A percentile compares a stretch with the other conserved stretches of the same genome.
phyloP scores from a whole-genome alignment of 495 filamentous ascomycete genomes.

The Podospora pseudocomata region DNA sequence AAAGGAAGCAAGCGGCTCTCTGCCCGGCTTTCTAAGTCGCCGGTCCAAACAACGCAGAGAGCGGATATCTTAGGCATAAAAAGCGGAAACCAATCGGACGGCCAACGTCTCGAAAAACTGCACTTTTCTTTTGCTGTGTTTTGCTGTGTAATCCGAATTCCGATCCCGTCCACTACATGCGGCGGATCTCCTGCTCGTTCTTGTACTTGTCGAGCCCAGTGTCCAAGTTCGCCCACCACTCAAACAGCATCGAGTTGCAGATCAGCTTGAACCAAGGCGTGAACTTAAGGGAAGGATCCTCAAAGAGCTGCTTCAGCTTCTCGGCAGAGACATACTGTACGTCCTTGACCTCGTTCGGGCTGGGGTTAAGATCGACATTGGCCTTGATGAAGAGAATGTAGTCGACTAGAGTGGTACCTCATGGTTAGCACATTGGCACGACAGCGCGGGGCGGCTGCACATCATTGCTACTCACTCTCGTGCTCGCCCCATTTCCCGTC shows the following conservation, averaged over 20 bases:
- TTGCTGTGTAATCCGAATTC: not conserved
- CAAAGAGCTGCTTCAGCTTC: conserved; percentile 81
- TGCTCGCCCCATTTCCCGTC: conserved; percentile 99
- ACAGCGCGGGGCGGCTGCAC: not conserved
- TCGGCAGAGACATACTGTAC: conserved; percentile 77
- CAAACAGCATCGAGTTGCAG: conserved; percentile 93
- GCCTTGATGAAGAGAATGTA: conserved; percentile 99
- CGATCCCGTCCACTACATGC: conserved; percentile 55
- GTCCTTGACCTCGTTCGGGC: conserved; percentile 83
- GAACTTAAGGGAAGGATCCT: conserved; percentile 73
- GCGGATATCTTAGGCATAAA: conserved; percentile 32
- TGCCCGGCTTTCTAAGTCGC: conserved; percentile 22
- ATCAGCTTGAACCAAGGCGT: conserved; percentile 99
- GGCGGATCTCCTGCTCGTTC: conserved; percentile 79
- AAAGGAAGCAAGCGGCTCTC: conserved; percentile 27
- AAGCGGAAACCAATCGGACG: conserved; percentile 10
- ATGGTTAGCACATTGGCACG: conserved; percentile 10
- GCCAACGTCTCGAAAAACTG: not conserved
- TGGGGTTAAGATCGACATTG: conserved; percentile 75
- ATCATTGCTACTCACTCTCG: conserved; percentile 65
- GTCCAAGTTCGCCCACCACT: conserved; percentile 94
- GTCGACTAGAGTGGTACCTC: conserved; percentile 64
- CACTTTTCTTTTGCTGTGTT: not conserved
- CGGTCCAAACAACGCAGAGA: conserved; percentile 17
- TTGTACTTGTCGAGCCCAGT: conserved; percentile 76